phyloP scores from a whole-genome alignment of 1,284 basidiomycete species.

The Ceratobasidium sp. region DNA sequence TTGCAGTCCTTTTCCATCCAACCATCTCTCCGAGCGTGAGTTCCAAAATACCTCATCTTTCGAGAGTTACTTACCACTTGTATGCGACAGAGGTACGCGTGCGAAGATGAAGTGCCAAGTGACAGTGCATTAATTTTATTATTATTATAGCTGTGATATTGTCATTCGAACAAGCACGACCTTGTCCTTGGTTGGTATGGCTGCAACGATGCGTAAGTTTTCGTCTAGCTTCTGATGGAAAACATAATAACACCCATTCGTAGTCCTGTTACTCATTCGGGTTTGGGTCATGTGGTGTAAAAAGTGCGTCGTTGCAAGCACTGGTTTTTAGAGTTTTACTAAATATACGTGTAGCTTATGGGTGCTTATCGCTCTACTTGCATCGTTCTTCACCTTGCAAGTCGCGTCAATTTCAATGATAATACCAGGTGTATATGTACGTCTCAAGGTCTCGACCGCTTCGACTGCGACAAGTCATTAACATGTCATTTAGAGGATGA shows the following conservation, averaged over 20 bases:
- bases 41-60: not conserved
- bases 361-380: not conserved
- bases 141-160: not conserved
- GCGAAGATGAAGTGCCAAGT: no score
- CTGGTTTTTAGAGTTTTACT: not conserved
- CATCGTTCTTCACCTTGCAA: not conserved
- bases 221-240: not conserved
- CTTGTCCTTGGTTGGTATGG: not conserved
- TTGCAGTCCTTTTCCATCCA: constrained; percentile 12
- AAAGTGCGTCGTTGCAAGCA: not conserved
- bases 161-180: not conserved
- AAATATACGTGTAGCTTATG: not conserved
- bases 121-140: no score
- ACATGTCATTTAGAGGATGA: not conserved
- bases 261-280: not conserved
- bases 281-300: constrained; percentile 12
- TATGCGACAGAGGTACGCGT: not conserved
- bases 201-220: constrained; percentile 1
- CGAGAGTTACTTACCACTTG: not conserved
- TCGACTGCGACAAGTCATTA: no score
- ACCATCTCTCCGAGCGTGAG: constrained; percentile 7
- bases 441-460: no score
- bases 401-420: not conserved
- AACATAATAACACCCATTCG: not conserved
- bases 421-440: not conserved